Evolutionary conservation across 768 basidiomycete species (phyloP).

Genomic region (Mycena galericulata): DNA sequence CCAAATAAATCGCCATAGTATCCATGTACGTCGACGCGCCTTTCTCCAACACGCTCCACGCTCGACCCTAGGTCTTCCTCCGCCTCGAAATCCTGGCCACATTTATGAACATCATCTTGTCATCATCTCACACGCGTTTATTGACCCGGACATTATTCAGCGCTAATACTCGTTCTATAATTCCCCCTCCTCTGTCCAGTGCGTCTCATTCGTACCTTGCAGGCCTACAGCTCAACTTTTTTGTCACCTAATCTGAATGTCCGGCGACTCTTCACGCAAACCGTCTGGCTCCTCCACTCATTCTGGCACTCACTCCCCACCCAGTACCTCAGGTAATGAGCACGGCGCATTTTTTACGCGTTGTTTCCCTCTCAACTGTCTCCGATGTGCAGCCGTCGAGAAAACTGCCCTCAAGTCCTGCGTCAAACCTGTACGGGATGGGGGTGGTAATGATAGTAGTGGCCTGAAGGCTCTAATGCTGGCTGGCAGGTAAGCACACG

Average conservation of each 20-base stretch:
- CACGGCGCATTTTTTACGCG: too few relatives aligned
- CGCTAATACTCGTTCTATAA: conserved; percentile 39
- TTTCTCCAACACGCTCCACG: conserved; percentile 10
- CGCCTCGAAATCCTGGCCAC: neutral
- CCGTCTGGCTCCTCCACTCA: too few relatives aligned
- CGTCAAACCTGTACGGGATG: too few relatives aligned
- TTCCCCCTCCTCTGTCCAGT: conserved; percentile 43
- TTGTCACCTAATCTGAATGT: conserved; percentile 44
- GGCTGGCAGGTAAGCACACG: conserved; percentile 73
- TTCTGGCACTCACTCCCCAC: too few relatives aligned
- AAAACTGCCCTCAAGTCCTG: too few relatives aligned
- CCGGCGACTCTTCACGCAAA: conserved; percentile 56
- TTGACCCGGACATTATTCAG: conserved; percentile 29
- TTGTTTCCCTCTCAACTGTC: too few relatives aligned
- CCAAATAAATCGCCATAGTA: conserved; percentile 11
- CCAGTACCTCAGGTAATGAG: too few relatives aligned
- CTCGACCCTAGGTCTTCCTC: neutral
- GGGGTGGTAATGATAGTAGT: conserved; percentile 62
- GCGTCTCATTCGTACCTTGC: conserved; percentile 31
- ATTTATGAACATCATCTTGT: neutral
- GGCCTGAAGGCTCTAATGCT: conserved; percentile 66
- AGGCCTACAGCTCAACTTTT: conserved; percentile 42
- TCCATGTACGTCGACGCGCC: conserved; percentile 32
- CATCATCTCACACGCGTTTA: conserved; percentile 19
- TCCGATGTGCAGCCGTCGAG: too few relatives aligned